Evolutionary conservation across 2,329 filamentous ascomycete genomes (phyloP).

Genomic region (Microcera coccophila): DNA sequence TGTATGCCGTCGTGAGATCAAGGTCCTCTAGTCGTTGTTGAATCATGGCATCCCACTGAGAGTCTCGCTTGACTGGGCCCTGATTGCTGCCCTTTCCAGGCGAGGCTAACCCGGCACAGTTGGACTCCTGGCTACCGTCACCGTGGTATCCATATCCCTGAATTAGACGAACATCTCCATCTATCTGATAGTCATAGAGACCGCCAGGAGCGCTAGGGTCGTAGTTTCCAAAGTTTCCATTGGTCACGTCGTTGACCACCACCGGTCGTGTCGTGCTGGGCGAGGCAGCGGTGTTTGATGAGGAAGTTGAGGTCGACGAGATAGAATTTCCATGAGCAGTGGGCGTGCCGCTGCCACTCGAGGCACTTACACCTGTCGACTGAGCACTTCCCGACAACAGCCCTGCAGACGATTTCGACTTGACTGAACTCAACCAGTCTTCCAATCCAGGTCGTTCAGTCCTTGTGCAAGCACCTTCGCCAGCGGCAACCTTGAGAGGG

Average conservation of each 20-base stretch:
- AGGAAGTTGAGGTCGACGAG: no score
- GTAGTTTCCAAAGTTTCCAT: conserved; percentile 21
- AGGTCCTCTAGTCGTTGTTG: conserved; percentile 14
- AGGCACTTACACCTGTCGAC: no score
- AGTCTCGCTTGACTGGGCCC: conserved; percentile 1
- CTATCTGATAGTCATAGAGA: conserved; percentile 18
- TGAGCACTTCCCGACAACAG: no score
- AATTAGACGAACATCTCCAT: conserved; percentile 11
- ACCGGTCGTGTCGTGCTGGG: background rate
- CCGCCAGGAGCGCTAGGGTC: conserved; percentile 15
- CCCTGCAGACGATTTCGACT: no score
- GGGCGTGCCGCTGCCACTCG: no score
- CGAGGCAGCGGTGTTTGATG: no score
- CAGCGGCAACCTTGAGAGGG: no score
- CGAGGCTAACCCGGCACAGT: conserved; percentile 13
- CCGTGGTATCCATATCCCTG: conserved; percentile 15
- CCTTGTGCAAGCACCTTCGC: no score
- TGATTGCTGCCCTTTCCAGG: background rate
- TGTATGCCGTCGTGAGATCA: background rate
- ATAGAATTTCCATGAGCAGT: no score
- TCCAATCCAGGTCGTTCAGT: no score
- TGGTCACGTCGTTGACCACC: conserved; percentile 13
- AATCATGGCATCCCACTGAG: conserved; percentile 8
- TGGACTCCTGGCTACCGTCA: conserved; percentile 12
- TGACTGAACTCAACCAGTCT: no score